These are phyloP conservation scores for Mantamonas sphyraenae DNA, from an alignment of 78 protist species.

Conservation along the genomic window DNA sequence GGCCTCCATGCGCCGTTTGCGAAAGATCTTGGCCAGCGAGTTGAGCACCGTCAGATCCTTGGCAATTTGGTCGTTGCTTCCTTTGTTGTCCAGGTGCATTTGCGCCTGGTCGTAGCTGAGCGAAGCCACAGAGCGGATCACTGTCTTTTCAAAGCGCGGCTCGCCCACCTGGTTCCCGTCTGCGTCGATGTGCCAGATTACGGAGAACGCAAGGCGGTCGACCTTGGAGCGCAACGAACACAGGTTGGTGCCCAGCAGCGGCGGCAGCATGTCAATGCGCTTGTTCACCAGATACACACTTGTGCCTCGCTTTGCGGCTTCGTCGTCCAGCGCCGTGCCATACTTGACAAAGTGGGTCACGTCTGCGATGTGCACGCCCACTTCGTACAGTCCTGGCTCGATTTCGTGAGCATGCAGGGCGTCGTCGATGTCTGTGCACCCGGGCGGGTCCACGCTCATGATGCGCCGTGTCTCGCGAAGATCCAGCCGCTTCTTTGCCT, in stretches of 20 bases:
- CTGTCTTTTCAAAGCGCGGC: slow-evolving; percentile 47
- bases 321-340: slow-evolving; percentile 61
- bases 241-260: slow-evolving; percentile 42
- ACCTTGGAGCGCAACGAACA: slow-evolving; percentile 50
- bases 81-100: not conserved
- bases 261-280: slow-evolving; percentile 41
- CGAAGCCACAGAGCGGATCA: slow-evolving; percentile 22
- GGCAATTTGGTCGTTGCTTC: not conserved
- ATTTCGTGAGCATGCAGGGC: slow-evolving; percentile 68
- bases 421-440: slow-evolving; percentile 95
- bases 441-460: not conserved
- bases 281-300: not conserved
- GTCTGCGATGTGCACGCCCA: slow-evolving; percentile 89
- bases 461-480: not conserved
- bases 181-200: not conserved
- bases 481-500: not conserved
- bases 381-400: slow-evolving; percentile 30
- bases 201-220: slow-evolving; percentile 17
- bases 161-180: not conserved
- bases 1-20: slow-evolving; percentile 39
- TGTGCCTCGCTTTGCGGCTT: slow-evolving; percentile 47
- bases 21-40: slow-evolving; percentile 10
- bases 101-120: slow-evolving; percentile 52
- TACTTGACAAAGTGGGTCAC: slow-evolving; percentile 69
- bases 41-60: slow-evolving; percentile 17